A percentile compares a stretch with the other conserved stretches of the same genome.
Conservation (phyloP, 305 asterid genomes). For the Ilex paraguariensis region DNA sequence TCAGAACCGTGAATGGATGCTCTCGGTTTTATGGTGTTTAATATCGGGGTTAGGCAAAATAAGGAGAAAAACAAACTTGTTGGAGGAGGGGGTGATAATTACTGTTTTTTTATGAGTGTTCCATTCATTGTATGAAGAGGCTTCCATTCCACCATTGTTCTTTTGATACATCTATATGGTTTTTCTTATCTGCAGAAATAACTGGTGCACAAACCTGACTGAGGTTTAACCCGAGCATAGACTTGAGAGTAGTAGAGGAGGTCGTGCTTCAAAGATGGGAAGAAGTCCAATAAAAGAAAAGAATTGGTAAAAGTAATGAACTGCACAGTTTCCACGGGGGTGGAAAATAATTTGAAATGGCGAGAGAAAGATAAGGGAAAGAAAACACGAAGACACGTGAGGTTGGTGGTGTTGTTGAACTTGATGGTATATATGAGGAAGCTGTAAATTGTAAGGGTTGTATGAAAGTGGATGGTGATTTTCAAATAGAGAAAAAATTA, state of each 20-base stretch:
- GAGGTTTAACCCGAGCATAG: no score
- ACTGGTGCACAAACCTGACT: no score
- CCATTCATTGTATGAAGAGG: no score
- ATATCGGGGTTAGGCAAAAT: no score
- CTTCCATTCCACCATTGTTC: no score
- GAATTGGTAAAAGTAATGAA: neutral
- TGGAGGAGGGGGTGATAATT: no score
- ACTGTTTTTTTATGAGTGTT: no score
- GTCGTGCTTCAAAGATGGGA: slow-evolving; percentile 10
- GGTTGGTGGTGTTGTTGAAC: neutral
- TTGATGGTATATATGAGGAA: neutral
- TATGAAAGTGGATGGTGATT: neutral
- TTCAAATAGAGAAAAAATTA: neutral
- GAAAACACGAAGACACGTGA: neutral
- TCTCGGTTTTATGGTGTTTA: no score
- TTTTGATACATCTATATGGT: no score
- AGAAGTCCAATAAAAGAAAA: slow-evolving; percentile 14
- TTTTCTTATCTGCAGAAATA: no score
- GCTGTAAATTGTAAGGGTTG: neutral
- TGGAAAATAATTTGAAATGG: neutral
- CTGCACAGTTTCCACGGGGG: neutral
- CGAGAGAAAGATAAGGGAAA: neutral
- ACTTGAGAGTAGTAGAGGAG: neutral
- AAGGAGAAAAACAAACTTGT: no score
- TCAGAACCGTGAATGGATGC: no score